Evolutionary conservation across 1,284 basidiomycete species (phyloP), one percentile per base, ranked within the genome.

Genomic region (Moesziomyces sp.): DNA sequence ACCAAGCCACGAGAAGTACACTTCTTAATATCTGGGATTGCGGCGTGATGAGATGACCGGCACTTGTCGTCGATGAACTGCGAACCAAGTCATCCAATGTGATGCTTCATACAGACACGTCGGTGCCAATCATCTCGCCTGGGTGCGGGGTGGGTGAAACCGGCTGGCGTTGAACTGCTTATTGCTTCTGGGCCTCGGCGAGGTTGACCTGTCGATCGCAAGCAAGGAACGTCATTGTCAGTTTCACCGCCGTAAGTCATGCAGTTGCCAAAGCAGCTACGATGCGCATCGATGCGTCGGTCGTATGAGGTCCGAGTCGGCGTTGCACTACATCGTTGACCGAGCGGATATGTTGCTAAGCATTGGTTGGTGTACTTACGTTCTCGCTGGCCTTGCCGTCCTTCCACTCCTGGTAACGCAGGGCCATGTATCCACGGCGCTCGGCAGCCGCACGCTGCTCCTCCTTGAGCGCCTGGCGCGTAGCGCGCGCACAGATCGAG

Each of bases 351-450:
- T 21, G 21, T 21, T 21, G 21, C 21, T 21, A 2, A 1, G 21
- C 21, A 2, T 21, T 21, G 21, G 21, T 21, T 21, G 21, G 6
- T 6, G 13, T 50, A 74, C 82, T 75, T 71, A 83, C 83, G 58
- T 83, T 76, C 16, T 84, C 82, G 60, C 80, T 68, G 35, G 80
- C 68, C 73, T 83, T 81, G 57, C 85, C 85, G 35, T 83, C 73
- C 76, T 85, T 83, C 85, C 85, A 86, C 67, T 83, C 80, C 71
- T 85, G 85, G 78, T 82, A 85, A 60, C 84, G 83, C 57, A 86
- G 83, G 28, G 81, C 81, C 74, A 85, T 78, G 62, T 53, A 80
- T 47, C 78, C 83, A 49, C 85, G 81, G 59, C 83, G 81, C 74
- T 85, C 84, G 40, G 85, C 84, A 62, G 78, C 74, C 52, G 83